These are phyloP conservation scores for Fusarium liriodendri DNA, from an alignment of 2,329 filamentous ascomycete species.

Conservation along the genomic window DNA sequence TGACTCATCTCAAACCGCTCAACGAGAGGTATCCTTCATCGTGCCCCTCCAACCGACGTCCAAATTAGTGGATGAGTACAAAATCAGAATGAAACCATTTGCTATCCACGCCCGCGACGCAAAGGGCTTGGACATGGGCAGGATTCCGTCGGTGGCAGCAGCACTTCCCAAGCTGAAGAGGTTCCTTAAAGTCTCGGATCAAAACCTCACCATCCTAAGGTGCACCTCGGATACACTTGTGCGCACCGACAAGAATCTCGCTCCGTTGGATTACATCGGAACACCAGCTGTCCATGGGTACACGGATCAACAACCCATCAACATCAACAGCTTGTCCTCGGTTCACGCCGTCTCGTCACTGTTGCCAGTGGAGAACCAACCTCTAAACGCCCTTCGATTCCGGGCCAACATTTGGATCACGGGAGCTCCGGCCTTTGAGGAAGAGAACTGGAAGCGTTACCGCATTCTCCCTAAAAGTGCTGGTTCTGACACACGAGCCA, in stretches of 20 bases:
- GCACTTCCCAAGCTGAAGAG: constrained; percentile 21
- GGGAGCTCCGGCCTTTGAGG: constrained; percentile 24
- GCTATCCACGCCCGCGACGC: constrained; percentile 24
- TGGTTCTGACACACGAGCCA: neutral
- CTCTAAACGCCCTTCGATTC: constrained; percentile 32
- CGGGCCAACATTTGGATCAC: constrained; percentile 35
- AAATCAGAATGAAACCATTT: constrained; percentile 9
- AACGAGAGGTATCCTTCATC: neutral
- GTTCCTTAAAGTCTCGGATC: constrained; percentile 22
- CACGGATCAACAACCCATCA: constrained; percentile 35
- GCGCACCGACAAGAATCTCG: constrained; percentile 25
- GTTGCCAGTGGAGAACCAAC: constrained; percentile 23
- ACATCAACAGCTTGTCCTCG: constrained; percentile 30
- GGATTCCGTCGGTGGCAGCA: neutral
- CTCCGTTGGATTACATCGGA: constrained; percentile 23
- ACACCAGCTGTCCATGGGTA: constrained; percentile 30
- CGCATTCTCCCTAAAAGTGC: neutral
- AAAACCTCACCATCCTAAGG: constrained; percentile 15
- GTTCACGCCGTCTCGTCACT: constrained; percentile 28
- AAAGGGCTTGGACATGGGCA: constrained; percentile 16
- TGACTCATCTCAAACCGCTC: neutral
- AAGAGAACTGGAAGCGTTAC: constrained; percentile 32
- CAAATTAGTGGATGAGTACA: neutral
- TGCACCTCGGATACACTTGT: constrained; percentile 23
- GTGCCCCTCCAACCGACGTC: neutral